These are phyloP conservation scores for Suillus brevipes DNA, from an alignment of 768 basidiomycete species.

Conservation along the genomic window DNA sequence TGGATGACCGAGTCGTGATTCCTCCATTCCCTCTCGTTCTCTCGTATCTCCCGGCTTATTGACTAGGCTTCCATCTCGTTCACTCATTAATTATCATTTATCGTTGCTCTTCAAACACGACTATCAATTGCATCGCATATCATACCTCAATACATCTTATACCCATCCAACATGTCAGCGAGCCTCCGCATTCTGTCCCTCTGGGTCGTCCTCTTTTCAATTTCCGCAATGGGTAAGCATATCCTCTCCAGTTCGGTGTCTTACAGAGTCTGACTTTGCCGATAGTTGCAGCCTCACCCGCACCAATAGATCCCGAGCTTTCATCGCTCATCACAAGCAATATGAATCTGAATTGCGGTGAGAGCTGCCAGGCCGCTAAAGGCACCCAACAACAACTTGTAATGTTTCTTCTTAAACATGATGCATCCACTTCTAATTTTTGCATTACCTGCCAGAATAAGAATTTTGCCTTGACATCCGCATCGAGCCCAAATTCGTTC, in stretches of 20 bases:
- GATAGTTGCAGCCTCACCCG: constrained; percentile 26
- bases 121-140: not conserved
- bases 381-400: constrained; percentile 24
- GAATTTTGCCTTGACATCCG: constrained; percentile 23
- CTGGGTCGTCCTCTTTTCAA: constrained; percentile 23
- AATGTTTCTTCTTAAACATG: not conserved
- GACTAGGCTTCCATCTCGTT: constrained; percentile 11
- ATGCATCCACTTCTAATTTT: not conserved
- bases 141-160: constrained; percentile 1
- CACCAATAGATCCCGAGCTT: constrained; percentile 24
- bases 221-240: constrained; percentile 22
- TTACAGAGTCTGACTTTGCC: not conserved
- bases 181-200: constrained; percentile 20
- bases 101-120: not conserved
- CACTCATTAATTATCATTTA: not conserved
- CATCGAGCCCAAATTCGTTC: constrained; percentile 19
- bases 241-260: not conserved
- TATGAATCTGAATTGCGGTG: constrained; percentile 22
- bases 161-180: constrained; percentile 17
- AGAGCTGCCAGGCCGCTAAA: constrained; percentile 23
- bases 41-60: constrained; percentile 12
- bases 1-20: not conserved
- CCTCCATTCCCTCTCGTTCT: not conserved
- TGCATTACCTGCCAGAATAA: constrained; percentile 12
- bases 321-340: constrained; percentile 24